phyloP scores from a whole-genome alignment of 2,329 filamentous ascomycete species.

The Pyricularia sp. region DNA sequence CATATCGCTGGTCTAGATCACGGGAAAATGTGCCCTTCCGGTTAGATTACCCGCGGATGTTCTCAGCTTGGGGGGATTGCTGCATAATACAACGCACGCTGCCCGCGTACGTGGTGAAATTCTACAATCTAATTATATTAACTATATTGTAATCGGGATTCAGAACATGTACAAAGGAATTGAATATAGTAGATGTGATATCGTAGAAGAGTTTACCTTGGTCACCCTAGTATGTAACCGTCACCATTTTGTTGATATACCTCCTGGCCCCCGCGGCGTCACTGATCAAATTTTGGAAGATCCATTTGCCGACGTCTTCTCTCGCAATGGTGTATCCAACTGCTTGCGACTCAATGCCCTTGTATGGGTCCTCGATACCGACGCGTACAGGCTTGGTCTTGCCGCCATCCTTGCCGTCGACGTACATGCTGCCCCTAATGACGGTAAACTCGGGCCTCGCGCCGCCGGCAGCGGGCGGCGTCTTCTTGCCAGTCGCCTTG shows the following conservation, averaged over 20 bases:
- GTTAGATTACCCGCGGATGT: background rate
- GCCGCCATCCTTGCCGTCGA: conserved; percentile 10
- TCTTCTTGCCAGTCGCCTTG: conserved; percentile 17
- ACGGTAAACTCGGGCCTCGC: conserved; percentile 17
- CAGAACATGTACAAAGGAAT: background rate
- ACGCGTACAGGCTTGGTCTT: background rate
- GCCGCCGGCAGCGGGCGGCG: conserved; percentile 13
- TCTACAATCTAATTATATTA: background rate
- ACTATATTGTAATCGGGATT: background rate
- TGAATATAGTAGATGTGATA: background rate
- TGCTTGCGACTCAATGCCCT: conserved; percentile 18
- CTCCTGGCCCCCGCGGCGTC: conserved; percentile 4
- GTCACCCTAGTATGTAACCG: conserved; percentile 12
- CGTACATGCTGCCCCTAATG: conserved; percentile 21
- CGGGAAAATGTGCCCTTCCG: too few relatives aligned
- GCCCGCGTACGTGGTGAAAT: background rate
- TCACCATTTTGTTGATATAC: background rate
- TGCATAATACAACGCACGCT: background rate
- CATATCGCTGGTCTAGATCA: background rate
- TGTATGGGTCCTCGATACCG: conserved; percentile 20
- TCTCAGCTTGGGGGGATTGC: background rate
- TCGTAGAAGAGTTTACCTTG: background rate
- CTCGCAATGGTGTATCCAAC: conserved; percentile 6
- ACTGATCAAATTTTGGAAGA: conserved; percentile 10
- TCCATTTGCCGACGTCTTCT: background rate